A percentile compares a stretch with the other conserved stretches of the same genome.
Conservation (phyloP, 345 rosid species). For the Eucalyptus globulus region DNA sequence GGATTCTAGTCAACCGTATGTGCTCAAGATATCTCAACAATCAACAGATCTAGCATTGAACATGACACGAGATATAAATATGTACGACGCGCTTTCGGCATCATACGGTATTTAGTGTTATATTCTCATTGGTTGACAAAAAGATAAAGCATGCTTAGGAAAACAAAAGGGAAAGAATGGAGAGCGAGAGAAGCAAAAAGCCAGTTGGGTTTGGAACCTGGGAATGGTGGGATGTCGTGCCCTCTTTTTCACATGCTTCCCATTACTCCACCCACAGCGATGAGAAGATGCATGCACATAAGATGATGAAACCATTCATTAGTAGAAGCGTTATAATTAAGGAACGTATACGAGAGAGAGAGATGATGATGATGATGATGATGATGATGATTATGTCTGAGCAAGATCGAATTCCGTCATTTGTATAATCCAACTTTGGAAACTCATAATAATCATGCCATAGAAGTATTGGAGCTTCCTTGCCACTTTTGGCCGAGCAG, state of each 20-base stretch:
- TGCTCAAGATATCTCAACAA: not conserved
- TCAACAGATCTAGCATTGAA: not conserved
- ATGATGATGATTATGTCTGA: not conserved
- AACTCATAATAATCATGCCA: not conserved
- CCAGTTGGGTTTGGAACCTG: not conserved
- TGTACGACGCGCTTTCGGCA: not conserved
- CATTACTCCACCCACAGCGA: not conserved
- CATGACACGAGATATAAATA: not conserved
- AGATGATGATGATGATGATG: not conserved
- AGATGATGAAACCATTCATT: not conserved
- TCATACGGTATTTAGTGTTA: not conserved
- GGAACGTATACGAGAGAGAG: not conserved
- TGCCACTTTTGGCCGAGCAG: not conserved
- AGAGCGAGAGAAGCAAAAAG: not conserved
- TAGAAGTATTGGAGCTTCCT: not conserved
- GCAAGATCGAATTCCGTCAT: not conserved
- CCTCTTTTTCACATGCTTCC: not conserved
- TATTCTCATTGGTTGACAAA: not conserved
- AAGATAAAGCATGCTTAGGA: not conserved
- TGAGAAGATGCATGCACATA: not conserved
- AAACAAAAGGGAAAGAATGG: not conserved
- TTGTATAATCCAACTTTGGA: not conserved
- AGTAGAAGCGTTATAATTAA: not conserved
- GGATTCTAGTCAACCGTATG: rapidly evolving
- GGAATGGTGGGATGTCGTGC: not conserved